These are phyloP conservation scores for Spongospora subterranea DNA, from an alignment of 208 protist genomes.

Conservation along the genomic window DNA sequence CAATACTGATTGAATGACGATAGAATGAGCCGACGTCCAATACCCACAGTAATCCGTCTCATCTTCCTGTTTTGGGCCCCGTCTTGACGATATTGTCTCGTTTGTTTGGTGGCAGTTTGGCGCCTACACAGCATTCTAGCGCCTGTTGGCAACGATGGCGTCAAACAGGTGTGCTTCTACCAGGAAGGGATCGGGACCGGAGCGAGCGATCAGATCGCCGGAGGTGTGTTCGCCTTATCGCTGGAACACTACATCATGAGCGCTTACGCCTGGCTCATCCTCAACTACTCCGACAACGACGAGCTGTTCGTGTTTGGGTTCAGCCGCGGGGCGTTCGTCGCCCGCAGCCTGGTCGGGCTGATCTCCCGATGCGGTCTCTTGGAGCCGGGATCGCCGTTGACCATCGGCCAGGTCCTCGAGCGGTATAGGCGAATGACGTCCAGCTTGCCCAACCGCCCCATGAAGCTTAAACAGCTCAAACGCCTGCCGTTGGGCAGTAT, in stretches of 20 bases:
- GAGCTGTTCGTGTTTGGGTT: constrained; percentile 44
- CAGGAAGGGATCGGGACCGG: not conserved
- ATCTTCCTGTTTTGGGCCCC: too few species aligned
- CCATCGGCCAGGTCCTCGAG: not conserved
- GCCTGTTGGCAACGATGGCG: not conserved
- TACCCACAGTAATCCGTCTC: not conserved
- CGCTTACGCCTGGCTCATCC: constrained; percentile 13
- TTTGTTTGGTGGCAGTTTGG: constrained; percentile 1
- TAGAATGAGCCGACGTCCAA: constrained; percentile 33
- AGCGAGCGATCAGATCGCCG: not conserved
- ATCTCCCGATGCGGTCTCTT: not conserved
- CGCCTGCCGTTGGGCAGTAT: not conserved
- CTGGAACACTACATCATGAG: not conserved
- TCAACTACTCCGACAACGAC: not conserved
- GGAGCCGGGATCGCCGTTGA: not conserved
- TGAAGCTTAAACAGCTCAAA: constrained; percentile 4
- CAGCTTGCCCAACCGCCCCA: not conserved
- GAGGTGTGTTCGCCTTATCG: not conserved
- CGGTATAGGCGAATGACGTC: not conserved
- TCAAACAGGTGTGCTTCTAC: constrained; percentile 1
- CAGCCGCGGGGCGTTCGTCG: not conserved
- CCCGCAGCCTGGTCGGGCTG: not conserved
- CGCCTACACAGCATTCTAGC: not conserved
- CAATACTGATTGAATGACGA: not conserved
- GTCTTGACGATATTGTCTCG: too few species aligned